Conservation (phyloP, 352 stramenopile species). For the Aphanomyces invadans region DNA sequence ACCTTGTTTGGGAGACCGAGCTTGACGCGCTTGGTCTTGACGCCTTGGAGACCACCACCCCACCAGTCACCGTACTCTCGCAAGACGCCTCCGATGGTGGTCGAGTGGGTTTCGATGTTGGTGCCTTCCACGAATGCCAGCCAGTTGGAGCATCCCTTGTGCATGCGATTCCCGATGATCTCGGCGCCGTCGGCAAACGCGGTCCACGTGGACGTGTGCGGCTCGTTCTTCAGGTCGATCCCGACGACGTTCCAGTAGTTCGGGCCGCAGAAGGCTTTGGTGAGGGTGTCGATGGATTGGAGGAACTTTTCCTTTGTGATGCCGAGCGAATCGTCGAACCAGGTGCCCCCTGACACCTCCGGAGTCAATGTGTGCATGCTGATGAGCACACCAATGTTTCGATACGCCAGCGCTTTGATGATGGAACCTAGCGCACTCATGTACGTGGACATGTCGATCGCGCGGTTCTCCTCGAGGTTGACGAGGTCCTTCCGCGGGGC, state of each 20-base stretch:
- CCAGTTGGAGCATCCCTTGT: conserved; percentile 55
- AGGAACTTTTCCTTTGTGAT: conserved; percentile 55
- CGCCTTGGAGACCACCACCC: conserved; percentile 46
- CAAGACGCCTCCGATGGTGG: conserved; percentile 32
- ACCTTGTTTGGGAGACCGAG: conserved; percentile 48
- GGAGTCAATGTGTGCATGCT: conserved; percentile 54
- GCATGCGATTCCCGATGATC: conserved; percentile 55
- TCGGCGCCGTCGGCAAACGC: conserved; percentile 34
- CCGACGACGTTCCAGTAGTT: conserved; percentile 74
- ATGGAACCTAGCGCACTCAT: conserved; percentile 54
- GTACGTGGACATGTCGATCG: conserved; percentile 56
- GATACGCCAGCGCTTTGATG: conserved; percentile 48
- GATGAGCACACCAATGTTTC: conserved; percentile 57
- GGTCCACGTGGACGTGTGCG: conserved; percentile 49
- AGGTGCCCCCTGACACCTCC: conserved; percentile 41
- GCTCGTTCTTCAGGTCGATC: conserved; percentile 66
- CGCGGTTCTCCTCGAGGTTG: conserved; percentile 61
- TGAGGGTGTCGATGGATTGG: conserved; percentile 42
- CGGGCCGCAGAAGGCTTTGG: conserved; percentile 41
- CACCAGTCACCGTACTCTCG: conserved; percentile 59
- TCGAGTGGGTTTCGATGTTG: conserved; percentile 36
- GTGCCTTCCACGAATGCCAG: conserved; percentile 63
- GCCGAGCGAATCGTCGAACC: conserved; percentile 43
- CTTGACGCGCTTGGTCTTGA: conserved; percentile 34
- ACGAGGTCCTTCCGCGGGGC: conserved; percentile 41